Evolutionary conservation across 1,284 basidiomycete genomes (phyloP).

Genomic region (Mycena citricolor): DNA sequence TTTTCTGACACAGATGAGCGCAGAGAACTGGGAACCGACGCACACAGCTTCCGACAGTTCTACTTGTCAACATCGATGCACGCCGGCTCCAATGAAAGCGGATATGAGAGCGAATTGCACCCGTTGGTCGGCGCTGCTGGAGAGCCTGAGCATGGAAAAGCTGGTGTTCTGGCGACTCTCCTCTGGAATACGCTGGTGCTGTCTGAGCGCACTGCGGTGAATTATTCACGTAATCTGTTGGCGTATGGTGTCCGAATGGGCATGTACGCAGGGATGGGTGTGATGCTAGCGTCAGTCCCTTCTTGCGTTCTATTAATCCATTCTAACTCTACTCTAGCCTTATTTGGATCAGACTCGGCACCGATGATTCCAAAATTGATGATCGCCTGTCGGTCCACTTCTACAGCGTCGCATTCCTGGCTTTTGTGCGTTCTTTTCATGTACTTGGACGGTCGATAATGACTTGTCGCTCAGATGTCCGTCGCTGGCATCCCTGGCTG

Average conservation of each 20-base stretch:
- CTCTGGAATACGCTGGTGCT: slow-evolving; percentile 39
- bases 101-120: neutral
- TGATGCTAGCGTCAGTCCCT: slow-evolving; percentile 48
- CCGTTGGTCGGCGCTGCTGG: slow-evolving; percentile 1
- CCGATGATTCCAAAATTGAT: slow-evolving; percentile 39
- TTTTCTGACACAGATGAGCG: slow-evolving; percentile 34
- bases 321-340: slow-evolving; percentile 31
- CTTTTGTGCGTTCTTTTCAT: slow-evolving; percentile 42
- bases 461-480: slow-evolving; percentile 35
- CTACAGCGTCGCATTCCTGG: slow-evolving; percentile 59
- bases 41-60: slow-evolving; percentile 34
- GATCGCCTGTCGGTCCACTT: slow-evolving; percentile 47
- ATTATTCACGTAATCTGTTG: slow-evolving; percentile 49
- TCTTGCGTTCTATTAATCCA: neutral
- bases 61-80: slow-evolving; percentile 31
- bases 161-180: slow-evolving; percentile 30
- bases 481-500: slow-evolving; percentile 52
- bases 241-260: slow-evolving; percentile 61
- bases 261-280: slow-evolving; percentile 59
- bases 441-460: neutral
- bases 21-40: slow-evolving; percentile 18
- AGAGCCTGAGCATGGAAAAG: slow-evolving; percentile 26
- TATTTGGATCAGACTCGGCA: slow-evolving; percentile 56
- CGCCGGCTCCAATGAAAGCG: neutral
- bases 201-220: slow-evolving; percentile 35